phyloP scores from a whole-genome alignment of 164 flowering plant species.

The Taxillus chinensis region DNA sequence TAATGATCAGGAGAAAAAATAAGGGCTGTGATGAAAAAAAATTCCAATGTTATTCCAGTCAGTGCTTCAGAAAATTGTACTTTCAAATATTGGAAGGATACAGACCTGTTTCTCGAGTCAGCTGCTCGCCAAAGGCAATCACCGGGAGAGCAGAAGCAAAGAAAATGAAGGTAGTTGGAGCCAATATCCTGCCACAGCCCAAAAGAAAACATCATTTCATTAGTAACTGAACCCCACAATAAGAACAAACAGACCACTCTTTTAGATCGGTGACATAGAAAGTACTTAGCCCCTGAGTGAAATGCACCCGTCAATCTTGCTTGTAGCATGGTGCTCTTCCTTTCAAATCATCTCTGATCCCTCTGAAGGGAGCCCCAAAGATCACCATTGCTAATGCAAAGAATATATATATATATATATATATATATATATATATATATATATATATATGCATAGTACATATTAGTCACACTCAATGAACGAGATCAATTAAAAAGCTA shows the following conservation, averaged over 20 bases:
- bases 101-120: constrained; percentile 42
- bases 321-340: constrained; percentile 40
- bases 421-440: no score
- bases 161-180: constrained; percentile 48
- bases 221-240: neutral
- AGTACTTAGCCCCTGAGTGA: constrained; percentile 32
- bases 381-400: constrained; percentile 22
- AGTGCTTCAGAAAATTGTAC: no score
- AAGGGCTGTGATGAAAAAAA: neutral
- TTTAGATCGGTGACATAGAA: neutral
- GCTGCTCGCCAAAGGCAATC: constrained; percentile 58
- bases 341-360: constrained; percentile 36
- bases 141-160: constrained; percentile 61
- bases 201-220: neutral
- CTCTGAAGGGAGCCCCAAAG: constrained; percentile 29
- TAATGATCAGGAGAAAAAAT: neutral
- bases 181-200: constrained; percentile 32
- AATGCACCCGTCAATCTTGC: constrained; percentile 37
- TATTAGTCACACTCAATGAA: neutral
- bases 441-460: neutral
- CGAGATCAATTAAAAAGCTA: no score
- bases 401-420: neutral
- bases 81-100: no score
- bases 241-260: neutral
- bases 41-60: neutral